Evolutionary conservation across 768 basidiomycete genomes (phyloP).

Genomic region (Kwoniella newhampshirensis): DNA sequence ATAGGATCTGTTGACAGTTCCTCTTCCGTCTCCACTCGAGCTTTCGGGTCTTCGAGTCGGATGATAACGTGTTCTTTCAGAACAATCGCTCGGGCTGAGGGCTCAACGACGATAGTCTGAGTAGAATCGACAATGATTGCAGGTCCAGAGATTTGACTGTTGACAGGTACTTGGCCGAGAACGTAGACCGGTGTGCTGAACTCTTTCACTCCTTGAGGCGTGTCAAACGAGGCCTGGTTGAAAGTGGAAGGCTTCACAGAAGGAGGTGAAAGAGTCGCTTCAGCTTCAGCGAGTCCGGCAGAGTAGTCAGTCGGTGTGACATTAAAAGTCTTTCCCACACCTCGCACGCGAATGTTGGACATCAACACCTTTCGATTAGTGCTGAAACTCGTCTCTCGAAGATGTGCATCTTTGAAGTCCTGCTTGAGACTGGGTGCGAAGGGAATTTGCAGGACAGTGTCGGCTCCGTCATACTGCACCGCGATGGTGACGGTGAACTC

Average conservation of each 20-base stretch:
- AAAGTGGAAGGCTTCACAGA: constrained; percentile 19
- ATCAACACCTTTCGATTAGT: constrained; percentile 27
- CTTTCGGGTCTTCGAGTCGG: constrained; percentile 33
- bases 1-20: constrained; percentile 37
- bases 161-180: constrained; percentile 60
- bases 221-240: constrained; percentile 15
- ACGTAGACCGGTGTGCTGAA: constrained; percentile 27
- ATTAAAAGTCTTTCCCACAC: constrained; percentile 35
- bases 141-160: constrained; percentile 61
- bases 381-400: constrained; percentile 35
- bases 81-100: constrained; percentile 50
- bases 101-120: constrained; percentile 87
- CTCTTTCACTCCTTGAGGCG: constrained; percentile 30
- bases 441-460: constrained; percentile 35
- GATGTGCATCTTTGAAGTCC: constrained; percentile 32
- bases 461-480: constrained; percentile 34
- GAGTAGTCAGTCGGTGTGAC: constrained; percentile 31
- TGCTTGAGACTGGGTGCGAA: constrained; percentile 15
- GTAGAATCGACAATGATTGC: constrained; percentile 94
- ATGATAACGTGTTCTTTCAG: constrained; percentile 41
- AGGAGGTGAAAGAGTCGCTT: neutral
- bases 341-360: constrained; percentile 31
- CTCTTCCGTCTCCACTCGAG: neutral
- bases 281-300: constrained; percentile 14
- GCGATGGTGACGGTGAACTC: constrained; percentile 25